These are phyloP conservation scores for Wallacemonas sp. DNA, from an alignment of 208 protist genomes.

Conservation along the genomic window DNA sequence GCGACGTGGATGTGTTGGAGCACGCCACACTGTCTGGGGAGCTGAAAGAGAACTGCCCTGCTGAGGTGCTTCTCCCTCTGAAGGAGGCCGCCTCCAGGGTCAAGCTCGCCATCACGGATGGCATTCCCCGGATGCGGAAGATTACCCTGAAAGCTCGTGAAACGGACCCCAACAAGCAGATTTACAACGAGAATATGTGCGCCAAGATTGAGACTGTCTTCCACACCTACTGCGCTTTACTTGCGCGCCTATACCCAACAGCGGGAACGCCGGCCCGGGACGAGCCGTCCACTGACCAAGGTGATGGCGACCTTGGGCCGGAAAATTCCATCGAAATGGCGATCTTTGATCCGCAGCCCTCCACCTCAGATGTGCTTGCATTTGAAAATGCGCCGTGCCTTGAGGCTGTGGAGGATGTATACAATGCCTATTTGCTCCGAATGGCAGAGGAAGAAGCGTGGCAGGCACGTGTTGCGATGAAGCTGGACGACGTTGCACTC, in stretches of 20 bases:
- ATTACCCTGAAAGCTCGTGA: conserved; percentile 71
- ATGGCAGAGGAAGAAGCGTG: conserved; percentile 58
- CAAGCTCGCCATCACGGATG: conserved; percentile 24
- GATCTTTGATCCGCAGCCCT: background rate
- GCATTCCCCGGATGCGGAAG: conserved; percentile 55
- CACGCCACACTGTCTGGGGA: background rate
- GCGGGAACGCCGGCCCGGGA: background rate
- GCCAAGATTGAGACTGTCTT: conserved; percentile 77
- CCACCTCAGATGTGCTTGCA: background rate
- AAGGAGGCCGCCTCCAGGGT: conserved; percentile 22
- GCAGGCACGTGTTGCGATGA: conserved; percentile 54
- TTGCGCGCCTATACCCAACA: conserved; percentile 17
- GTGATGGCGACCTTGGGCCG: background rate
- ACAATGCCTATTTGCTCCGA: conserved; percentile 48
- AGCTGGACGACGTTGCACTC: conserved; percentile 40
- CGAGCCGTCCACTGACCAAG: background rate
- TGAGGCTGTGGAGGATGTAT: conserved; percentile 25
- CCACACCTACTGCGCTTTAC: conserved; percentile 28
- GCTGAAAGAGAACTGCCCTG: background rate
- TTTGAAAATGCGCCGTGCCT: conserved; percentile 36
- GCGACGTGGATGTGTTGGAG: conserved; percentile 22
- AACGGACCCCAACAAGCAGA: conserved; percentile 78
- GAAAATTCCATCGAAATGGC: background rate
- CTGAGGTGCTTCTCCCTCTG: background rate
- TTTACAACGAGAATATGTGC: conserved; percentile 91